Evolutionary conservation across 2,329 filamentous ascomycete species (phyloP).

Genomic region (Penicillium sp.): DNA sequence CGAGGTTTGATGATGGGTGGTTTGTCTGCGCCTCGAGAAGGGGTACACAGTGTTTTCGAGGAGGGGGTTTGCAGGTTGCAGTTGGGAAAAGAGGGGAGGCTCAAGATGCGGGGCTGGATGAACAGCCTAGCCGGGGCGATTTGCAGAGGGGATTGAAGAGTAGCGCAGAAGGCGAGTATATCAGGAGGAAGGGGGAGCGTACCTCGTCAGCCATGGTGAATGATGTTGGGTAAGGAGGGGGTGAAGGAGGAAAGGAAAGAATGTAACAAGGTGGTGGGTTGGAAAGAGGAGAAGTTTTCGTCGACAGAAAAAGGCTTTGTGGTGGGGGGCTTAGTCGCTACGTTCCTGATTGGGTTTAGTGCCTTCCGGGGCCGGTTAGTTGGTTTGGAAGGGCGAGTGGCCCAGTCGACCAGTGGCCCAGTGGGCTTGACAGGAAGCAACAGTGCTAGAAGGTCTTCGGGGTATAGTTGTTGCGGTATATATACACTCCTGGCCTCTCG

Average conservation of each 20-base stretch:
- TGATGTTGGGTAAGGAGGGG: constrained; percentile 30
- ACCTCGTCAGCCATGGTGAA: constrained; percentile 69
- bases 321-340: constrained; percentile 37
- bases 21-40: neutral
- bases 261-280: constrained; percentile 28
- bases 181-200: constrained; percentile 36
- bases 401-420: neutral
- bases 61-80: constrained; percentile 15
- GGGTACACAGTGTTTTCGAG: neutral
- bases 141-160: constrained; percentile 25
- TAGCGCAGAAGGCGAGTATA: constrained; percentile 16
- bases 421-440: too few species aligned
- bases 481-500: too few species aligned
- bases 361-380: constrained; percentile 13
- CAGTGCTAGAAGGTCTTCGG: too few species aligned
- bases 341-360: constrained; percentile 29
- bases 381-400: neutral
- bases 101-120: constrained; percentile 33
- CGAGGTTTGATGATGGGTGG: neutral
- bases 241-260: constrained; percentile 23
- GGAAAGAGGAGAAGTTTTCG: constrained; percentile 29
- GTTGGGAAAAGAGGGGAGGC: constrained; percentile 22
- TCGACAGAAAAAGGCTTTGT: constrained; percentile 32
- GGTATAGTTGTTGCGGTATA: too few species aligned
- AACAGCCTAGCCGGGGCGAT: constrained; percentile 25